A percentile compares a stretch with the other conserved stretches of the same genome.
Conservation (phyloP, 148 eudicot species). For the Heliamphora exappendiculata region DNA sequence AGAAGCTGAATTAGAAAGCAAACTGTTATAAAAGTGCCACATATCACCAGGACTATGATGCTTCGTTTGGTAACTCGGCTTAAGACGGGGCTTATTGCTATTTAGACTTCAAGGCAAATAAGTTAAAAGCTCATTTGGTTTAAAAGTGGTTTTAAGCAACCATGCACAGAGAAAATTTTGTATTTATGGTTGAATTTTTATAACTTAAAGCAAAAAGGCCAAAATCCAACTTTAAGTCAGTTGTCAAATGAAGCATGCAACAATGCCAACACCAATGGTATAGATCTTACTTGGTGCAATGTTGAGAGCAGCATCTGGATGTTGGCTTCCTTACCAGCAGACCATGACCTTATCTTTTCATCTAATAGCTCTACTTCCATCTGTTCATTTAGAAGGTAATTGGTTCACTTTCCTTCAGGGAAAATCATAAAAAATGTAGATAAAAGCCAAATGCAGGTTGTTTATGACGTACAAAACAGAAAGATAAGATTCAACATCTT, state of each 20-base stretch:
- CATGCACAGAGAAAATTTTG: no score
- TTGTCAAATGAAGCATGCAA: not conserved
- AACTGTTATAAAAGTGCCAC: not conserved
- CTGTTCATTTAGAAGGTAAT: not conserved
- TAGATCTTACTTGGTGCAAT: constrained; percentile 44
- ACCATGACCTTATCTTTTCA: constrained; percentile 37
- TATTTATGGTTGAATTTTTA: no score
- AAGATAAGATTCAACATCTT: not conserved
- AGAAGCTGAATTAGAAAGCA: constrained; percentile 28
- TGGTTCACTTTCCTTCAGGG: not conserved
- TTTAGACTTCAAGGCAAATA: no score
- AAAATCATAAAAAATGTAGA: not conserved
- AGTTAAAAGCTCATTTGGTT: not conserved
- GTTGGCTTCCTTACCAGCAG: constrained; percentile 36
- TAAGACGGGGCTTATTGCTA: no score
- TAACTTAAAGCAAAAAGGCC: no score
- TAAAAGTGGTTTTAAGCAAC: no score
- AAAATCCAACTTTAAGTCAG: no score
- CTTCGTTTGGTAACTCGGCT: not conserved
- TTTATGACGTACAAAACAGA: not conserved
- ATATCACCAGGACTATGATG: not conserved
- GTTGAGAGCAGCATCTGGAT: constrained; percentile 44
- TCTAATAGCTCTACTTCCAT: constrained; percentile 31
- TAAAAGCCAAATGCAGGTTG: not conserved
- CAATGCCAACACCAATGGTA: not conserved